Percentiles rank a stretch among this genome's conserved stretches.
Evolutionary conservation across 2,329 filamentous ascomycete species (phyloP).

Genomic region (Biscogniauxia marginata): DNA sequence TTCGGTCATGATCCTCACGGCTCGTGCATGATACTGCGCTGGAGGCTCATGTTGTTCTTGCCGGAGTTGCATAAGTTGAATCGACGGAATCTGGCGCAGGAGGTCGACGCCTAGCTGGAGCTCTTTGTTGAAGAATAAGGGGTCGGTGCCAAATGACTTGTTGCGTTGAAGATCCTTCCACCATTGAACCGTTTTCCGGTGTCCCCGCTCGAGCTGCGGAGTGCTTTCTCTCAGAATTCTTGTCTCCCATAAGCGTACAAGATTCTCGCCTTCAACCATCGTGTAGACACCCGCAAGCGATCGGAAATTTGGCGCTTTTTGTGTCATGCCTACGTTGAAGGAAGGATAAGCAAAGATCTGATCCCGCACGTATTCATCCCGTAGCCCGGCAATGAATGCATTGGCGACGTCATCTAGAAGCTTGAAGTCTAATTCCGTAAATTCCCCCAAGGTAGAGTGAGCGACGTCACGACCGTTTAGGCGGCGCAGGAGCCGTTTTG

Average conservation of each 20-base stretch:
- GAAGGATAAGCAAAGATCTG: slow-evolving; percentile 48
- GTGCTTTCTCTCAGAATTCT: slow-evolving; percentile 36
- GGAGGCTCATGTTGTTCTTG: slow-evolving; percentile 55
- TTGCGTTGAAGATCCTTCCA: slow-evolving; percentile 48
- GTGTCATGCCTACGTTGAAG: slow-evolving; percentile 36
- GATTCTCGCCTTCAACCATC: slow-evolving; percentile 56
- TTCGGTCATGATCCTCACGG: slow-evolving; percentile 38
- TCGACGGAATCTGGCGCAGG: slow-evolving; percentile 50
- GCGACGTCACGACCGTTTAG: slow-evolving; percentile 51
- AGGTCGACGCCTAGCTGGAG: slow-evolving; percentile 47
- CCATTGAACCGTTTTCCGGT: slow-evolving; percentile 35
- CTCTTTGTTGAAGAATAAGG: slow-evolving; percentile 51
- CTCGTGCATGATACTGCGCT: slow-evolving; percentile 47
- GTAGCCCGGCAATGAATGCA: slow-evolving; percentile 55
- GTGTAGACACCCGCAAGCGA: slow-evolving; percentile 53
- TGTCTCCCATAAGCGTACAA: slow-evolving; percentile 47
- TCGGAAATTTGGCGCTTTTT: slow-evolving; percentile 35
- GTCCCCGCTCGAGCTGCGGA: slow-evolving; percentile 36
- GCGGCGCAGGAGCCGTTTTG: slow-evolving; percentile 50
- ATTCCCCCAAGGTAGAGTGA: slow-evolving; percentile 43
- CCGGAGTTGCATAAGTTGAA: slow-evolving; percentile 53
- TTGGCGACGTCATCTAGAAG: slow-evolving; percentile 52
- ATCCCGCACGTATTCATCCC: slow-evolving; percentile 44
- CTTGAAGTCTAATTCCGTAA: slow-evolving; percentile 44
- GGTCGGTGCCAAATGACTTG: slow-evolving; percentile 43